These are phyloP conservation scores for Stachybotrys chlorohalonatus DNA, from an alignment of 2,329 filamentous ascomycete species.

Conservation along the genomic window DNA sequence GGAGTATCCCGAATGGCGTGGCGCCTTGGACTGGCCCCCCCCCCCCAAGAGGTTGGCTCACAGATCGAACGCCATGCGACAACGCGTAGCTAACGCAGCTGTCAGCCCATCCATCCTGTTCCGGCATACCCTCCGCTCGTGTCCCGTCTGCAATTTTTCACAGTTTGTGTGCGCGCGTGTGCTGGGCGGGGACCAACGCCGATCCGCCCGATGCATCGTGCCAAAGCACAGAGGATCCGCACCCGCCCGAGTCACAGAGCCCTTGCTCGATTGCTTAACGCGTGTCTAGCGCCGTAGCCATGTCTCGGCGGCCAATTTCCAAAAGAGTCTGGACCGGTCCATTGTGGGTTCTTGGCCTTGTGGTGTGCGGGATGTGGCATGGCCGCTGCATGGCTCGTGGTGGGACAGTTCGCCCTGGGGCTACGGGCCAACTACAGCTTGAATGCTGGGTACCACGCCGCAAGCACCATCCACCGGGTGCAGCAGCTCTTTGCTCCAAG, in stretches of 20 bases:
- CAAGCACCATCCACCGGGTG: too few relatives aligned
- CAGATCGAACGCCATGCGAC: too few relatives aligned
- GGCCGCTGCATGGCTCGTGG: neutral
- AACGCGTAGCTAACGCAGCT: too few relatives aligned
- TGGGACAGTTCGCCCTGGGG: neutral
- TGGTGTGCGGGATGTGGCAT: neutral
- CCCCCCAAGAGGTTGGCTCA: too few relatives aligned
- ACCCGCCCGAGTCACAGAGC: neutral
- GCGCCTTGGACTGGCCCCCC: too few relatives aligned
- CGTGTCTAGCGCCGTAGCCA: neutral
- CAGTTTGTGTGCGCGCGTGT: too few relatives aligned
- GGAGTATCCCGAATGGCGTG: too few relatives aligned
- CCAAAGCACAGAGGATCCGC: neutral
- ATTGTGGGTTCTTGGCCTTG: neutral
- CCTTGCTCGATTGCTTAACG: neutral
- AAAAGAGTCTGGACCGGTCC: conserved; percentile 6
- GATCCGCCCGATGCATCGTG: neutral
- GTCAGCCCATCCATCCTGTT: too few relatives aligned
- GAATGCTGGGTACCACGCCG: neutral
- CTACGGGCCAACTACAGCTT: neutral
- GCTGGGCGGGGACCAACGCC: too few relatives aligned
- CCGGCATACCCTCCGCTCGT: too few relatives aligned
- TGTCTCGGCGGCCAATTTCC: conserved; percentile 4
- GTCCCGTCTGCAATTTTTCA: too few relatives aligned
- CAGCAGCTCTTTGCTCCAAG: too few relatives aligned